Evolutionary conservation across 306 rosid genomes (phyloP).

Genomic region (cucumber (Cucumis sativus)): DNA sequence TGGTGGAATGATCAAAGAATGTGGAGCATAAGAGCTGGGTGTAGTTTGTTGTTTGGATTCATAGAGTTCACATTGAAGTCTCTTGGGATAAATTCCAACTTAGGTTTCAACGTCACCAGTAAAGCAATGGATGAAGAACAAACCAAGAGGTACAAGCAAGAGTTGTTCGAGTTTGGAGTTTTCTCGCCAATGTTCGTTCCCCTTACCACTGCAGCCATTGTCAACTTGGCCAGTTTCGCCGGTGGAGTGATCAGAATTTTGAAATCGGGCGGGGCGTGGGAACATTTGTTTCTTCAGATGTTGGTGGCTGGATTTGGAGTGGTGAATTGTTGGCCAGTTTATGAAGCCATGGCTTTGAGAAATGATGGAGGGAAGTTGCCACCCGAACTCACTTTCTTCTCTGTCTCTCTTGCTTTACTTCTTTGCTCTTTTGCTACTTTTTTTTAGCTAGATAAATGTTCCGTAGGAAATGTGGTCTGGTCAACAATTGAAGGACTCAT

Average conservation of each 20-base stretch:
- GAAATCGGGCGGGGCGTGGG: neutral
- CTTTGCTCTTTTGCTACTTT: neutral
- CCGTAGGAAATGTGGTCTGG: too few species aligned
- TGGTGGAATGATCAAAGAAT: slow-evolving; percentile 44
- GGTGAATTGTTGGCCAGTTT: slow-evolving; percentile 17
- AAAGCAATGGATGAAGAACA: slow-evolving; percentile 22
- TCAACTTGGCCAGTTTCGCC: slow-evolving; percentile 13
- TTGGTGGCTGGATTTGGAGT: slow-evolving; percentile 17
- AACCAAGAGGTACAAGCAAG: slow-evolving; percentile 29
- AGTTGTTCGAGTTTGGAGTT: slow-evolving; percentile 24
- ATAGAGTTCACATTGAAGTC: slow-evolving; percentile 12
- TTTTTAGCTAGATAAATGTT: too few species aligned
- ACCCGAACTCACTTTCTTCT: neutral
- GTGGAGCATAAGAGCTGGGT: slow-evolving; percentile 25
- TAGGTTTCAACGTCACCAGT: slow-evolving; percentile 23
- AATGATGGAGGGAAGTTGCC: slow-evolving; percentile 19
- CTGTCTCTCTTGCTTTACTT: neutral
- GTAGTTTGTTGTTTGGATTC: slow-evolving; percentile 13
- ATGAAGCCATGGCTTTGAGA: slow-evolving; percentile 21
- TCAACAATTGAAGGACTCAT: too few species aligned
- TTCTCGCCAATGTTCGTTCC: slow-evolving; percentile 26
- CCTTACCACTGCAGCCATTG: slow-evolving; percentile 14
- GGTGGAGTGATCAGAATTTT: slow-evolving; percentile 1
- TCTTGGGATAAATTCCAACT: slow-evolving; percentile 8
- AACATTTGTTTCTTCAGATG: slow-evolving; percentile 12